phyloP scores from a whole-genome alignment of 345 rosid species.

The Toxicodendron radicans region DNA sequence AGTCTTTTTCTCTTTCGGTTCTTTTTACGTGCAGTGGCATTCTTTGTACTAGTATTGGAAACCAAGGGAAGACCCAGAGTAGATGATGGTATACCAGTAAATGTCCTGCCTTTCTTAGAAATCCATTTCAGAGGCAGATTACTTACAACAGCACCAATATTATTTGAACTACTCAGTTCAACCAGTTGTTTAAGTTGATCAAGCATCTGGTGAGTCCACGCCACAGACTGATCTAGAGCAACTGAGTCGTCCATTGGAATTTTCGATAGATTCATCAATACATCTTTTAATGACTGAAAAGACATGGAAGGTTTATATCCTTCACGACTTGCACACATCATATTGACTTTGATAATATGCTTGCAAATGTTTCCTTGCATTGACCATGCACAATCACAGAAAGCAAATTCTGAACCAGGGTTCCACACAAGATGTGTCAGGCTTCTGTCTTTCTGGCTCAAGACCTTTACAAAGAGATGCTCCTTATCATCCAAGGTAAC shows the following conservation, averaged over 20 bases:
- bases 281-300: slow-evolving; percentile 55
- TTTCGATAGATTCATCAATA: slow-evolving; percentile 49
- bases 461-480: slow-evolving; percentile 60
- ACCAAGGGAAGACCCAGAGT: slow-evolving; percentile 35
- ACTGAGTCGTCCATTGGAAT: slow-evolving; percentile 80
- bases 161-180: slow-evolving; percentile 50
- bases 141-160: slow-evolving; percentile 59
- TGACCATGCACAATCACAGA: slow-evolving; percentile 91
- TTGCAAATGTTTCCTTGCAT: slow-evolving; percentile 94
- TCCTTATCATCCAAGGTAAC: slow-evolving; percentile 55
- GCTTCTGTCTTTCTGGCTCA: slow-evolving; percentile 58
- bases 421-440: slow-evolving; percentile 73
- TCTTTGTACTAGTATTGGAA: slow-evolving; percentile 29
- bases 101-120: slow-evolving; percentile 75
- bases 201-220: slow-evolving; percentile 75
- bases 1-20: slow-evolving; percentile 49
- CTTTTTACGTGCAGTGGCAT: slow-evolving; percentile 26
- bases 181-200: slow-evolving; percentile 78
- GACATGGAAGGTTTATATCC: slow-evolving; percentile 65
- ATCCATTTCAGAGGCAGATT: slow-evolving; percentile 76
- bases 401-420: slow-evolving; percentile 91
- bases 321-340: slow-evolving; percentile 48
- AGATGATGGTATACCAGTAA: slow-evolving; percentile 71
- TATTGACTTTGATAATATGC: slow-evolving; percentile 84
- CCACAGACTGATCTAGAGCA: slow-evolving; percentile 64